These are phyloP conservation scores for Suillus alpinus DNA, from an alignment of 768 basidiomycete species.

Conservation along the genomic window DNA sequence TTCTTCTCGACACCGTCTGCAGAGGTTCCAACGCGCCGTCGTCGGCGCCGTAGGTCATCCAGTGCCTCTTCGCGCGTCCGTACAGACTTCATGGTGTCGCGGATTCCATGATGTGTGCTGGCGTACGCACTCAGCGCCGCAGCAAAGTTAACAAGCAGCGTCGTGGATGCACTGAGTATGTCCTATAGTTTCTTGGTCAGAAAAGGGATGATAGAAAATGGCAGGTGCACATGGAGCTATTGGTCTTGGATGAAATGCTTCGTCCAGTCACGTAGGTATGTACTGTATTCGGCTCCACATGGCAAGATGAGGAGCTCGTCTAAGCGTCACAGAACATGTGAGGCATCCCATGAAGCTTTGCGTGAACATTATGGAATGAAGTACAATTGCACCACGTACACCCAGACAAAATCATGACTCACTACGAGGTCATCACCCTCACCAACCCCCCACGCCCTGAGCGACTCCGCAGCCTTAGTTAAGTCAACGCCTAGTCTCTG, in stretches of 20 bases:
- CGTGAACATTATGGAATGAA: background rate
- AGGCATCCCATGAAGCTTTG: background rate
- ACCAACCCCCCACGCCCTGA: conserved; percentile 69
- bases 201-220: background rate
- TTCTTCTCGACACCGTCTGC: conserved; percentile 88
- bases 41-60: conserved; percentile 69
- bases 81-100: conserved; percentile 71
- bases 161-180: conserved; percentile 66
- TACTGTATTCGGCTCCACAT: background rate
- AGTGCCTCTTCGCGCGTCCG: conserved; percentile 82
- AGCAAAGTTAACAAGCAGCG: conserved; percentile 65
- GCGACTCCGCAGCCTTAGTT: conserved; percentile 66
- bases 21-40: conserved; percentile 61
- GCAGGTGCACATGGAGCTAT: background rate
- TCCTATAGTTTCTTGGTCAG: conserved; percentile 47
- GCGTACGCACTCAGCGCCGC: conserved; percentile 68
- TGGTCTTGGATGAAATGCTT: conserved; percentile 1
- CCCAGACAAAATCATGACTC: conserved; percentile 24
- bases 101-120: conserved; percentile 61
- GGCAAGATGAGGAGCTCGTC: background rate
- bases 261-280: background rate
- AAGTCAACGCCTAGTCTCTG: conserved; percentile 67
- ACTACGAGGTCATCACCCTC: conserved; percentile 85
- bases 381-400: background rate
- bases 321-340: background rate